These are phyloP conservation scores for Apiotrichum mycotoxinovorans DNA, from an alignment of 1,284 basidiomycete species.

Conservation along the genomic window DNA sequence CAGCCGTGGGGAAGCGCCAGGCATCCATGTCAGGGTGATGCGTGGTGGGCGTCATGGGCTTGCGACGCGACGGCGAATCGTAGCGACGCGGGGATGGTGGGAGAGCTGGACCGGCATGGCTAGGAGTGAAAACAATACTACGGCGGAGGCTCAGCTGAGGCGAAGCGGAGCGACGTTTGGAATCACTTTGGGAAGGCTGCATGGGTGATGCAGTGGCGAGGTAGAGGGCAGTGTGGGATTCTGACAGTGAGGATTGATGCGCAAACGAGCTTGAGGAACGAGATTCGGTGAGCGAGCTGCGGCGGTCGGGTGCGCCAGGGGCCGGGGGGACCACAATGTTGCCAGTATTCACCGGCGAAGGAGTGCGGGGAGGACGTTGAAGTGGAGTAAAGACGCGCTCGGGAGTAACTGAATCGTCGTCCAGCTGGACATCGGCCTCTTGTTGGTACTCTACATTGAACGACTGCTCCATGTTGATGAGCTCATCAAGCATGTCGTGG, in stretches of 20 bases:
- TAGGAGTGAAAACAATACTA: slow-evolving; percentile 38
- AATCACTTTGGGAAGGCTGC: slow-evolving; percentile 2
- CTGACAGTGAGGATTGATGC: slow-evolving; percentile 44
- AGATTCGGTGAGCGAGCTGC: slow-evolving; percentile 8
- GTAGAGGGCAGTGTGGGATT: slow-evolving; percentile 46
- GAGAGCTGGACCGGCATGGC: slow-evolving; percentile 34
- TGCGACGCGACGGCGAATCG: slow-evolving; percentile 27
- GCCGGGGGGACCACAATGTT: slow-evolving; percentile 15
- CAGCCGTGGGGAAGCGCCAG: slow-evolving; percentile 38
- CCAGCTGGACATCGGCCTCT: slow-evolving; percentile 4
- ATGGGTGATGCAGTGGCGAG: slow-evolving; percentile 44
- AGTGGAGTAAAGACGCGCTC: slow-evolving; percentile 26
- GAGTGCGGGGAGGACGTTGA: slow-evolving; percentile 37
- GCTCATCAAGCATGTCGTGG: slow-evolving; percentile 50
- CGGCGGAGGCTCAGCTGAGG: slow-evolving; percentile 34
- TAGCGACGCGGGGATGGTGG: slow-evolving; percentile 12
- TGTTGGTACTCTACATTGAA: slow-evolving; percentile 37
- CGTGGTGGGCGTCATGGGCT: slow-evolving; percentile 28
- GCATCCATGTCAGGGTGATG: slow-evolving; percentile 37
- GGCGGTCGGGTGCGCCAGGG: slow-evolving; percentile 13
- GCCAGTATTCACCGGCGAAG: slow-evolving; percentile 27
- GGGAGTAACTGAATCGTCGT: slow-evolving; percentile 4
- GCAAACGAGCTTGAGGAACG: slow-evolving; percentile 31
- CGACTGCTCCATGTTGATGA: slow-evolving; percentile 49
- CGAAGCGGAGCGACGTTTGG: slow-evolving; percentile 31